A percentile compares a stretch with the other conserved stretches of the same genome.
Conservation (phyloP, 1,284 basidiomycete genomes). For the Pyrrhoderma lamaoense region DNA sequence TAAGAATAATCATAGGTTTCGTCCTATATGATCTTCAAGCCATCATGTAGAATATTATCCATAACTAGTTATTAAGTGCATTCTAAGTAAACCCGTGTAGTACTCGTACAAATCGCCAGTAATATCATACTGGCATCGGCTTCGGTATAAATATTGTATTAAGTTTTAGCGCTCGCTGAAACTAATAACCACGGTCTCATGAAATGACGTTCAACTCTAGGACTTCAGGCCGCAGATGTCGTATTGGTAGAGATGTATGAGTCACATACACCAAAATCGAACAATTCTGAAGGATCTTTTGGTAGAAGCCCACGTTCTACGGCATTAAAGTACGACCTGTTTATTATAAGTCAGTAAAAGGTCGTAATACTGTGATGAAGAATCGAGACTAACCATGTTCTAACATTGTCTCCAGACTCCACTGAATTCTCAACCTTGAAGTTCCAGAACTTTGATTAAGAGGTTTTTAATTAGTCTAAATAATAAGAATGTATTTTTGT, state of each 20-base stretch:
- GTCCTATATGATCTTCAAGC: no score
- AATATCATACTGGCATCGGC: no score
- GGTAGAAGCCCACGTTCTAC: constrained; percentile 54
- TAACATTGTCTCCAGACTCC: constrained; percentile 39
- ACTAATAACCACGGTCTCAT: no score
- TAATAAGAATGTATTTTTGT: neutral
- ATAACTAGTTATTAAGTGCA: no score
- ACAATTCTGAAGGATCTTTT: constrained; percentile 45
- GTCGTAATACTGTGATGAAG: neutral
- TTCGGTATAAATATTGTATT: no score
- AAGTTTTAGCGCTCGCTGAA: no score
- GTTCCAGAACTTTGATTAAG: constrained; percentile 57
- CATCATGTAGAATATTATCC: no score
- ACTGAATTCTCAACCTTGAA: constrained; percentile 61
- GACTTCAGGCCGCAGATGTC: no score
- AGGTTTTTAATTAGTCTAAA: neutral
- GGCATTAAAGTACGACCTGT: constrained; percentile 68
- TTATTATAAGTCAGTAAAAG: neutral
- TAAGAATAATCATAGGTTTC: no score
- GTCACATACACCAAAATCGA: constrained; percentile 56
- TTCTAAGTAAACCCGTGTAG: no score
- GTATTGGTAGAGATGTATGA: constrained; percentile 25
- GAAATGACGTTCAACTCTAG: no score
- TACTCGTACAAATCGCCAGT: no score
- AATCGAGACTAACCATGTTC: constrained; percentile 45